Conservation (phyloP, 2,329 filamentous ascomycete genomes). For the Diaporthe batatas region DNA sequence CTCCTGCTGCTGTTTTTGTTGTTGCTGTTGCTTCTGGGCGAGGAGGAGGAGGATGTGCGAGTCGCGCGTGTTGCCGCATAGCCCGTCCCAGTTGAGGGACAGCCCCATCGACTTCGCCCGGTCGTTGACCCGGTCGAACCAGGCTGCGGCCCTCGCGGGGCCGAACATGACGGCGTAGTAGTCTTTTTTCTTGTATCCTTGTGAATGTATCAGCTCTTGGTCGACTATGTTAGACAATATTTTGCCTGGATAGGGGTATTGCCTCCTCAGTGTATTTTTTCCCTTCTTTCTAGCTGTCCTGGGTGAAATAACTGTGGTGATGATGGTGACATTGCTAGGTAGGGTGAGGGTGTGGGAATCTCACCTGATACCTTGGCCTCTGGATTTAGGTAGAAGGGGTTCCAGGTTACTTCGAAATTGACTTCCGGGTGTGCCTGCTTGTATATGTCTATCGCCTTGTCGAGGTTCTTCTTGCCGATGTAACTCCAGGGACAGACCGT, state of each 20-base stretch:
- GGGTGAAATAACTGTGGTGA: too few relatives aligned
- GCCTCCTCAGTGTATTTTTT: neutral
- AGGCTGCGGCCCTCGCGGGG: conserved; percentile 46
- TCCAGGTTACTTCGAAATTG: conserved; percentile 61
- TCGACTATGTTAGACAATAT: neutral
- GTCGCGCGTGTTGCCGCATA: conserved; percentile 59
- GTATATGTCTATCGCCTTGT: conserved; percentile 59
- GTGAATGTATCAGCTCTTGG: conserved; percentile 21
- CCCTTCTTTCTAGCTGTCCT: neutral
- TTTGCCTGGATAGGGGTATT: neutral
- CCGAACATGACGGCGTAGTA: conserved; percentile 53
- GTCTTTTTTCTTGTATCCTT: conserved; percentile 53
- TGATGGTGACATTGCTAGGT: neutral
- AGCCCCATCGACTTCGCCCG: conserved; percentile 55
- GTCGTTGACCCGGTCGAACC: conserved; percentile 50
- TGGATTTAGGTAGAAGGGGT: conserved; percentile 61
- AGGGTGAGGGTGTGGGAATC: neutral
- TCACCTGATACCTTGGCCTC: conserved; percentile 48
- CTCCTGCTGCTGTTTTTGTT: neutral
- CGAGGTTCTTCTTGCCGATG: conserved; percentile 61
- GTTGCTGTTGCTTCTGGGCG: conserved; percentile 48
- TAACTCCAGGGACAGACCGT: conserved; percentile 67
- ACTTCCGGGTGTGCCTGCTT: conserved; percentile 56
- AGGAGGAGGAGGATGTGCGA: conserved; percentile 63
- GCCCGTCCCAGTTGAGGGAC: conserved; percentile 56